phyloP scores from a whole-genome alignment of 345 rosid genomes.

The Isatis tinctoria region DNA sequence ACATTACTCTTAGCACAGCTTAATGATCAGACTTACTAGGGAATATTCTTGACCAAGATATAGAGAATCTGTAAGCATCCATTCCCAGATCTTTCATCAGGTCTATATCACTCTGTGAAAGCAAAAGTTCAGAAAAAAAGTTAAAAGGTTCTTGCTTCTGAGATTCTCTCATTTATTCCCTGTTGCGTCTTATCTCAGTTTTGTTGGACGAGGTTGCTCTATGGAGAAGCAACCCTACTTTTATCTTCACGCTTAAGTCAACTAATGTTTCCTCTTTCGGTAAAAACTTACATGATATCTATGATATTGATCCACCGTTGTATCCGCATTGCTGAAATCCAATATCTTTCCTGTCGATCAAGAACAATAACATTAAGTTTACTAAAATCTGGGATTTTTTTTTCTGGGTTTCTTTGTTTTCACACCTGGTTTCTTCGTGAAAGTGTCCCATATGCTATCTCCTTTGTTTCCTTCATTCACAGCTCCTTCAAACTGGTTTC shows the following conservation, averaged over 20 bases:
- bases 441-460: slow-evolving; percentile 85
- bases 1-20: background rate
- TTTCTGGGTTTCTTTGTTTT: slow-evolving; percentile 19
- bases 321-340: slow-evolving; percentile 97
- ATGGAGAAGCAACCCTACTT: slow-evolving; percentile 21
- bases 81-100: slow-evolving; percentile 87
- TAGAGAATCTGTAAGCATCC: slow-evolving; percentile 92
- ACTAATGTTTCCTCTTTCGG: background rate
- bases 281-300: slow-evolving; percentile 53
- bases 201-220: slow-evolving; percentile 25
- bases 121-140: background rate
- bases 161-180: slow-evolving; percentile 4
- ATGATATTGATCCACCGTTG: slow-evolving; percentile 88
- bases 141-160: slow-evolving; percentile 6
- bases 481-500: slow-evolving; percentile 82
- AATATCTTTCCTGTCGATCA: slow-evolving; percentile 61
- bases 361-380: background rate
- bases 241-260: slow-evolving; percentile 21
- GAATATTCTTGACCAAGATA: slow-evolving; percentile 92
- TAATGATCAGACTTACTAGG: slow-evolving; percentile 48
- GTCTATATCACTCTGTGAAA: slow-evolving; percentile 62
- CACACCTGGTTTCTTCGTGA: slow-evolving; percentile 64
- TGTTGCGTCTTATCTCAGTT: slow-evolving; percentile 18
- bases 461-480: slow-evolving; percentile 88
- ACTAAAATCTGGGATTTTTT: background rate